Evolutionary conservation across 352 stramenopile genomes (phyloP), one percentile per base, ranked within the genome.

Genomic region (Thalassiosira hispida): DNA sequence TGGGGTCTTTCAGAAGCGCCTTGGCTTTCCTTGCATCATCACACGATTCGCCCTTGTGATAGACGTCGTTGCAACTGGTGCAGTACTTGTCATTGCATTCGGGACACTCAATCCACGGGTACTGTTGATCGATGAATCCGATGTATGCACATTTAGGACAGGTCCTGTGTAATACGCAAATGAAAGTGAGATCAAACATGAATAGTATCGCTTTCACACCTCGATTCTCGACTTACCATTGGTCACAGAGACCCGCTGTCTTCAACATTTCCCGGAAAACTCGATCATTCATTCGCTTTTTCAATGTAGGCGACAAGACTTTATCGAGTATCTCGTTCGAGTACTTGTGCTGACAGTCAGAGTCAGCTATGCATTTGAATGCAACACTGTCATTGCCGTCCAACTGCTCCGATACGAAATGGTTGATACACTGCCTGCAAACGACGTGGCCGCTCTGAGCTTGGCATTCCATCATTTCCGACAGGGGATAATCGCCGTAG

Each of bases 401-500:
- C 12, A 72, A 29, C 38, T 78, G 59, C n/a, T 75, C 66, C 9
- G 59, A 72, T 0, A 78, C 70, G 40, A 62, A 78, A 23, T 33
- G 14, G 11, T 78, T 35, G 44, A 78, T 78, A 18, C 70, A 78
- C 16, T 65, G n/a, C n/a, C 46, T 53, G 35, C 70, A 78, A 8
- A 78, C 70, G 16, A 55, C 20, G 38, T 78, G 70, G 0, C 33
- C 22, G 8, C 23, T 57, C 60, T 35, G 59, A 23, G 59, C 49
- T 16, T 49, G 16, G 40, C 70, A 78, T 57, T 72, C 20, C 5
- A 25, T 61, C 49, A 72, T 55, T 0, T 51, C 63, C 16, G 47
- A 52, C 8, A 27, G 5, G 6, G 22, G 49, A 49, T 59, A 75
- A 40, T 75, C 66, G 5, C 35, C 66, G 14, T 52, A 75, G 53